Evolutionary conservation across 2,329 filamentous ascomycete species (phyloP), one percentile per base, ranked within the genome.

Genomic region (Paecilomyces fulvus): DNA sequence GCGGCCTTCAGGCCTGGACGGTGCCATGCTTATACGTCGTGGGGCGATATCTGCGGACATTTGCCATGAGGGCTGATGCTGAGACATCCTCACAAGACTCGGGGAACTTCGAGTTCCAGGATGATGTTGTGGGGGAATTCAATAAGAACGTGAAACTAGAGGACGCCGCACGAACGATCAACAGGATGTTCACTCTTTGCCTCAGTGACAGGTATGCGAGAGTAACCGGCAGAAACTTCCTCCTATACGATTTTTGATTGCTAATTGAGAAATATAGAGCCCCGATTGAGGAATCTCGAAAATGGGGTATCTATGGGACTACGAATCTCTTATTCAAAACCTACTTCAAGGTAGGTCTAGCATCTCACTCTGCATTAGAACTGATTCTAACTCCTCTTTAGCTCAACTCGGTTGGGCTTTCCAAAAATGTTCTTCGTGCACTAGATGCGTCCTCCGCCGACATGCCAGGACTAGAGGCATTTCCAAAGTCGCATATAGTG

Each of bases 281-380:
- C 59, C 85, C 88, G 12, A 78, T 96, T 49, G 85, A 91, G 67
- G 88, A 95, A 65, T 96, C 92, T 8, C 85, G 94, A 55, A 99
- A 97, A 82, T 99, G 94, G 94, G 95, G 90, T 6, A 89, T 96
- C 51, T 99, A 99, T 77, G 92, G 91, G 71, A 87, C 92, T 62
- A 90, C 92, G 67, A 97, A 96, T 69, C 81, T 99, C 7, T 80
- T 96, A 12, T 99, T 99, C 83, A 97, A 97, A 75, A 97, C 92
- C 1, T 96, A 97, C 73, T 99, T 99, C 79, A 95, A 90, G 75
- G 80, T 80, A 71, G 43, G 53, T 31, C 21, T 49, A 6, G 17
- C 33, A 30, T 43, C n/a, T 8, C n/a, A n/a, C n/a, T 3, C 9
- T 8, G 10, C 48, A 11, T 30, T 48, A n/a, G 7, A 8, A 51